Evolutionary conservation across 345 rosid species (phyloP), one percentile per base, ranked within the genome.

Genomic region (Populus euphratica): DNA sequence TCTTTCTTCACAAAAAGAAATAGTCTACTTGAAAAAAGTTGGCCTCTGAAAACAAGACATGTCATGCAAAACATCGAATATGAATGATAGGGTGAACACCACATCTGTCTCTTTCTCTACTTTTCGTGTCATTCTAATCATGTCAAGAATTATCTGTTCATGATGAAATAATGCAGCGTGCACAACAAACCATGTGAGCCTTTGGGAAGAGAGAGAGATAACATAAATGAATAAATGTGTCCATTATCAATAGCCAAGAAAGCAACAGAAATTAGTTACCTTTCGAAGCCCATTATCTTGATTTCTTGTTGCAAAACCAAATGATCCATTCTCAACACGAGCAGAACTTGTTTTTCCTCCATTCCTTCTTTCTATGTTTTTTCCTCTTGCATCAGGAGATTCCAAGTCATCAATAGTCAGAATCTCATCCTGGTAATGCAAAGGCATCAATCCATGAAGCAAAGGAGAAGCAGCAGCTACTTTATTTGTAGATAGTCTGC

Each of bases 211-310:
- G 59, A 13, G 23, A 61, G 52, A 62, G 54, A 64, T 31, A 44
- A 2, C 20, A 47, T 27, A 31, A 33, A 33, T 17, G 12, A 72
- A 21, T 44, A 72, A 13, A 72, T 56, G 14, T 36, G 2, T 16
- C 39, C 49, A 74, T 4, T 8, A 38, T 9, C 43, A 43, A 35
- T 35, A 52, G 29, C 44, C 75, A 54, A 29, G 13, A 31, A 62
- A 77, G 3, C 43, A 17, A 52, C 12, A 5, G 41, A 52, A 14
- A 62, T 9, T 31, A 49, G 33, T 18, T n/a, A 96, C 98, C 97
- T 89, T 96, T 76, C 83, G 91, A 70, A 82, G 67, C 77, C 80
- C 79, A 70, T 78, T 83, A 79, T 92, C 91, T 80, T 85, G 93
- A 81, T 80, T 81, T 81, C 80, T 86, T 70, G 86, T 73, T 79